These are phyloP conservation scores for Chalciporus sphaerocephalus DNA, from an alignment of 768 basidiomycete genomes.

Conservation along the genomic window DNA sequence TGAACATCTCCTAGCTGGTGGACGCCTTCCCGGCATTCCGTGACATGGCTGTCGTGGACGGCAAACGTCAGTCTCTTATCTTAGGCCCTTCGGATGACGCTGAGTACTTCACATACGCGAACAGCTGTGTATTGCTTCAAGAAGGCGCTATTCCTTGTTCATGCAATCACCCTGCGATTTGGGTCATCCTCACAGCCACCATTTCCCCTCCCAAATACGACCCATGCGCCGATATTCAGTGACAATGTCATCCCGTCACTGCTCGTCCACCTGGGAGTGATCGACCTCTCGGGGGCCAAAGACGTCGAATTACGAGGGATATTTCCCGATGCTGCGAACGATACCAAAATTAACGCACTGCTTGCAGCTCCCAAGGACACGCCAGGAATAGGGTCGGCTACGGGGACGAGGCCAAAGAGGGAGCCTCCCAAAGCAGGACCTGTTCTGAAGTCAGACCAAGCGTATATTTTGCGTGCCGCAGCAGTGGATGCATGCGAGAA, in stretches of 20 bases:
- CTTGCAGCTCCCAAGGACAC: constrained; percentile 32
- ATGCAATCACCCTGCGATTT: constrained; percentile 67
- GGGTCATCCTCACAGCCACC: constrained; percentile 46
- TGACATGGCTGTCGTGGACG: constrained; percentile 68
- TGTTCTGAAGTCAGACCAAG: constrained; percentile 52
- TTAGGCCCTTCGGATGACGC: constrained; percentile 1
- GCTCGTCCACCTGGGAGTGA: constrained; percentile 68
- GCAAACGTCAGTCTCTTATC: constrained; percentile 44
- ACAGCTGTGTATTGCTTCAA: constrained; percentile 86
- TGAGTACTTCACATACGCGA: background rate
- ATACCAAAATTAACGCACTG: constrained; percentile 37
- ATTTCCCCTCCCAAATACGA: constrained; percentile 61
- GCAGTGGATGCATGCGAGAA: constrained; percentile 75
- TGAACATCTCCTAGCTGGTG: constrained; percentile 50
- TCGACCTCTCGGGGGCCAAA: constrained; percentile 52
- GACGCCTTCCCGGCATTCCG: constrained; percentile 75
- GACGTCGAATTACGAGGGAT: constrained; percentile 40
- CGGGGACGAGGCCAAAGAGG: constrained; percentile 16
- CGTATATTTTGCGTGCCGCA: constrained; percentile 72
- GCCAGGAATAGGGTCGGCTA: constrained; percentile 2
- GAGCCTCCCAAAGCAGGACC: constrained; percentile 45
- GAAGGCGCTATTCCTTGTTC: constrained; percentile 80
- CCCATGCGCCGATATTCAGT: constrained; percentile 60
- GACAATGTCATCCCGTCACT: constrained; percentile 86
- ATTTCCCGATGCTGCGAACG: constrained; percentile 47